Conservation (phyloP, 2,329 filamentous ascomycete species). For the Dactylellina cionopaga region DNA sequence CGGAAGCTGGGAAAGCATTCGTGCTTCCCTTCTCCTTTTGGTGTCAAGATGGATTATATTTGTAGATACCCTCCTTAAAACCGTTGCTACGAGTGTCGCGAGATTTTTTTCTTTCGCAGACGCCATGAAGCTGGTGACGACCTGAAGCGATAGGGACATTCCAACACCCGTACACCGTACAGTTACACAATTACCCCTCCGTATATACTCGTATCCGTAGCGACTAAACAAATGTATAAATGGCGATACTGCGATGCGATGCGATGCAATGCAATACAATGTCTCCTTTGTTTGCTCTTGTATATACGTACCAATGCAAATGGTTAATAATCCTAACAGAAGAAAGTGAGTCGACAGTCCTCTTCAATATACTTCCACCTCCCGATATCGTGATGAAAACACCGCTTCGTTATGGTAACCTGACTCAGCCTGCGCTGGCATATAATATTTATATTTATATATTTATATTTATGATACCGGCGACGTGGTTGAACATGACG, state of each 20-base stretch:
- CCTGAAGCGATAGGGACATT: slow-evolving; percentile 63
- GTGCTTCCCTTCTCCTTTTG: slow-evolving; percentile 60
- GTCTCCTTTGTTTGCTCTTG: not conserved
- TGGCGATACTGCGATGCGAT: too few relatives aligned
- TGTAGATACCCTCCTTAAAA: slow-evolving; percentile 73
- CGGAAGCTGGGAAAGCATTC: slow-evolving; percentile 60
- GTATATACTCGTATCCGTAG: too few relatives aligned
- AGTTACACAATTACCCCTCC: too few relatives aligned
- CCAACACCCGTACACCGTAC: too few relatives aligned
- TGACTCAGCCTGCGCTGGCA: slow-evolving; percentile 31
- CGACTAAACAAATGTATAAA: too few relatives aligned
- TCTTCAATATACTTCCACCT: too few relatives aligned
- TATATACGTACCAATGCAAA: too few relatives aligned
- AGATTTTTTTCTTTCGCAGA: slow-evolving; percentile 60
- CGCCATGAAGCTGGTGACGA: slow-evolving; percentile 75
- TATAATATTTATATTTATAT: not conserved
- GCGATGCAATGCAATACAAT: not conserved
- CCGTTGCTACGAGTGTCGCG: slow-evolving; percentile 78
- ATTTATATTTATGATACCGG: not conserved
- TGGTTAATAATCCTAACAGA: too few relatives aligned
- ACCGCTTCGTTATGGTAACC: slow-evolving; percentile 49
- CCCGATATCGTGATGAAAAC: slow-evolving; percentile 42
- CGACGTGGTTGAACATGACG: slow-evolving; percentile 41
- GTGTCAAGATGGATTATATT: slow-evolving; percentile 72
- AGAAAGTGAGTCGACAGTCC: slow-evolving; percentile 12